These are phyloP conservation scores for Arthrobotrys entomopaga DNA, from an alignment of 2,329 filamentous ascomycete genomes.

Conservation along the genomic window DNA sequence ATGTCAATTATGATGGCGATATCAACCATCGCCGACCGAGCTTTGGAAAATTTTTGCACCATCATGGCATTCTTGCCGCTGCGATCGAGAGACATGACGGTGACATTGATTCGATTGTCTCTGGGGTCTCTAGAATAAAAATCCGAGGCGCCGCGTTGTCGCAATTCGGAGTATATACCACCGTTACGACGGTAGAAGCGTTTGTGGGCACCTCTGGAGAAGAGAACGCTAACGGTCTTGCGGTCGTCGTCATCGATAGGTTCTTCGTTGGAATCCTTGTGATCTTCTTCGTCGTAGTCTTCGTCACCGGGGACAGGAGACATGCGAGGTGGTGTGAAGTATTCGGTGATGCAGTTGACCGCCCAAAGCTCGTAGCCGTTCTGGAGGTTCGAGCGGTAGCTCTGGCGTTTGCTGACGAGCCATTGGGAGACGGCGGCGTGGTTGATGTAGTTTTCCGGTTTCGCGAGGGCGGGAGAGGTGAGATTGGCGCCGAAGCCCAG, in stretches of 20 bases:
- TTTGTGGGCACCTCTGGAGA: slow-evolving; percentile 39
- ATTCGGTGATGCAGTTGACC: slow-evolving; percentile 44
- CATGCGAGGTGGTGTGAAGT: slow-evolving; percentile 47
- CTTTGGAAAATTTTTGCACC: slow-evolving; percentile 45
- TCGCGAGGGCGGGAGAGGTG: slow-evolving; percentile 40
- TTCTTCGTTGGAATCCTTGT: slow-evolving; percentile 47
- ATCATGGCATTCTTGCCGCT: slow-evolving; percentile 54
- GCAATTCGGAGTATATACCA: slow-evolving; percentile 46
- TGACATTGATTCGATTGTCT: slow-evolving; percentile 49
- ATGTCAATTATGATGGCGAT: slow-evolving; percentile 48
- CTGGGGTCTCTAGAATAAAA: slow-evolving; percentile 36
- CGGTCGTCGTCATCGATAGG: slow-evolving; percentile 48
- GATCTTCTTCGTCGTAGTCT: slow-evolving; percentile 51
- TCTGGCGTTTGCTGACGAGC: slow-evolving; percentile 46
- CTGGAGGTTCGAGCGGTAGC: slow-evolving; percentile 44
- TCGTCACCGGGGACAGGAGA: slow-evolving; percentile 47
- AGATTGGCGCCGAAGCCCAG: slow-evolving; percentile 51
- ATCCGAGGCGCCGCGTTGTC: slow-evolving; percentile 28
- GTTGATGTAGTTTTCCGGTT: slow-evolving; percentile 50
- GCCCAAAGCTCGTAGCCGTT: slow-evolving; percentile 52
- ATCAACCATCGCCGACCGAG: slow-evolving; percentile 45
- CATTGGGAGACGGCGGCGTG: slow-evolving; percentile 47
- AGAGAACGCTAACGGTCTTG: slow-evolving; percentile 45
- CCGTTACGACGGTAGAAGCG: slow-evolving; percentile 52
- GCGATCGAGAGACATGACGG: slow-evolving; percentile 43